Percentiles rank a stretch among this genome's conserved stretches.
Evolutionary conservation across 2,329 filamentous ascomycete species (phyloP).

Genomic region (Alternaria sp.): DNA sequence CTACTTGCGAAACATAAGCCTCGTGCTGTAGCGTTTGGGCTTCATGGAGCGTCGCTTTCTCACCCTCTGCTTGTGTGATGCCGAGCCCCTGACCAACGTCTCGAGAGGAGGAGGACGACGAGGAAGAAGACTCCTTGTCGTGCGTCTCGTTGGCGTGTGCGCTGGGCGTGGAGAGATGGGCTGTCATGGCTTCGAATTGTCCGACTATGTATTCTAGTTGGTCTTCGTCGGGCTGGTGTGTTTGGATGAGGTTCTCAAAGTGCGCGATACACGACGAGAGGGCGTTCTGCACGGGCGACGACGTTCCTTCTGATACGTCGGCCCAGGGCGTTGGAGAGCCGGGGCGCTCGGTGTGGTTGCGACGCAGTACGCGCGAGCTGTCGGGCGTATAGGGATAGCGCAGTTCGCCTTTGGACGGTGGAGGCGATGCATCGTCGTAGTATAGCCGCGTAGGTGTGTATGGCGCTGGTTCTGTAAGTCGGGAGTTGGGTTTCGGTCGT

Average conservation of each 20-base stretch:
- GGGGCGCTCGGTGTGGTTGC: slow-evolving; percentile 21
- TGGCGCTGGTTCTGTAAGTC: slow-evolving; percentile 24
- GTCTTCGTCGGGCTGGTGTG: slow-evolving; percentile 41
- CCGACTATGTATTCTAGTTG: slow-evolving; percentile 48
- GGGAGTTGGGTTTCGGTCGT: slow-evolving; percentile 27
- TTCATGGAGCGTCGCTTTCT: slow-evolving; percentile 4
- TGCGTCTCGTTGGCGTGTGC: slow-evolving; percentile 21
- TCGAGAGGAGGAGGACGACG: slow-evolving; percentile 14
- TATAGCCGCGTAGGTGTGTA: slow-evolving; percentile 35
- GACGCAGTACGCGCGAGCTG: slow-evolving; percentile 33
- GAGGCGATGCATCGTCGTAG: slow-evolving; percentile 19
- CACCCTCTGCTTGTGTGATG: slow-evolving; percentile 7
- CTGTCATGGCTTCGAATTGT: slow-evolving; percentile 45
- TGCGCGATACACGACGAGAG: slow-evolving; percentile 44
- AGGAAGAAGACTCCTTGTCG: slow-evolving; percentile 24
- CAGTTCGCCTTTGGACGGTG: slow-evolving; percentile 17
- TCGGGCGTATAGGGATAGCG: slow-evolving; percentile 48
- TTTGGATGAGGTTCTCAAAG: slow-evolving; percentile 43
- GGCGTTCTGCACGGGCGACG: slow-evolving; percentile 42
- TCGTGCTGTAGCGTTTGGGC: slow-evolving; percentile 18
- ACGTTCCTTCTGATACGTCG: slow-evolving; percentile 23
- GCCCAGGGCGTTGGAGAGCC: slow-evolving; percentile 41
- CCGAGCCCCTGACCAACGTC: slow-evolving; percentile 10
- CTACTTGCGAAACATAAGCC: slow-evolving; percentile 39
- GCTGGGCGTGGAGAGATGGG: slow-evolving; percentile 40